Evolutionary conservation across 441 rosid genomes (phyloP), one percentile per base, ranked within the genome.

Genomic region (Raphanus hybrid): DNA sequence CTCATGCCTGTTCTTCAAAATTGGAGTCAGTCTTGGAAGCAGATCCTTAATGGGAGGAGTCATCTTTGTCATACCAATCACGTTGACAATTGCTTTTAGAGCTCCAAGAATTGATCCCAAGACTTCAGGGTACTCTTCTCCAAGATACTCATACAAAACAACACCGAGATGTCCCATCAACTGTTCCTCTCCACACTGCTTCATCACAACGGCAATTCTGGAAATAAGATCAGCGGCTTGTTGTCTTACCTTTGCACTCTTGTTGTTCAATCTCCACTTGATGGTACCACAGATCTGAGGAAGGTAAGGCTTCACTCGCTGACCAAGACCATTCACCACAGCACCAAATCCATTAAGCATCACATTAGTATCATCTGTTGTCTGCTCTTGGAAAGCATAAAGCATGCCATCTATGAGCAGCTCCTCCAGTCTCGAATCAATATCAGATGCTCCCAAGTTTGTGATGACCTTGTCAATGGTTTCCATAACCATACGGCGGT

Each of bases 311-410:
- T 96, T 96, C 77, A 93, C 99, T 77, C 98, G 85, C 87, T 88
- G 97, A 67, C 99, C 98, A 73, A 96, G 97, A 68, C 94, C 82
- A 85, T 93, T 96, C 75, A 96, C 99, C 63, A 96, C 97, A 43
- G 99, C 99, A 78, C 99, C 98, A 63, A 95, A 95, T 73, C 99
- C 98, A 80, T 95, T 95, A 77, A 95, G 98, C 99, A 93, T 95
- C 70, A 93, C 99, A 86, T 95, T 95, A 64, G 98, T 96, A 84
- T 95, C 98, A 62, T 93, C 99, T 41, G 90, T 89, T 73, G 99
- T 90, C 92, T 95, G 99, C 83, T 95, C 98, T 89, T 95, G 99
- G 87, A 95, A 95, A 67, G 99, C 97, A 62, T 93, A 96, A 8
- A 96, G 97, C 82, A 93, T 96, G 14, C 98, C 99, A 78, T 96